phyloP scores from a whole-genome alignment of 495 filamentous ascomycete genomes.

The Penicillium daleae region DNA sequence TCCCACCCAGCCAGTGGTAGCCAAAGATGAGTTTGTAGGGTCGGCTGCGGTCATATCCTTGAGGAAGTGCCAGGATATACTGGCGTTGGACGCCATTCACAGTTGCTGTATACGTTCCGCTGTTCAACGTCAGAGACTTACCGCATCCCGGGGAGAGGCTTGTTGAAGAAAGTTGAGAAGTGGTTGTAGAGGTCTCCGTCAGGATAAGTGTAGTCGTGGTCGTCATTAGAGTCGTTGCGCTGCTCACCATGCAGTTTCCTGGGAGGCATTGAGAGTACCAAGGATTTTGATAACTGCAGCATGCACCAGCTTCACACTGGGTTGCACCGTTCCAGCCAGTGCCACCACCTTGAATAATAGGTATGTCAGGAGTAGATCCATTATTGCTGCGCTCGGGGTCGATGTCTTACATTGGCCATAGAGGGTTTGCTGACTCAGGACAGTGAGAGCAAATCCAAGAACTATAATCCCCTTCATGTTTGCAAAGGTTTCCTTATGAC shows the following conservation, averaged over 20 bases:
- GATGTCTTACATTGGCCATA: constrained; percentile 2
- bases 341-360: background rate
- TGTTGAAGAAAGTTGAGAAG: background rate
- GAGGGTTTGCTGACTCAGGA: background rate
- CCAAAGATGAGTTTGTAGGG: constrained; percentile 3
- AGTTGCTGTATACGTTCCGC: background rate
- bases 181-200: background rate
- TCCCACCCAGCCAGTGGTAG: background rate
- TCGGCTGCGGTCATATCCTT: background rate
- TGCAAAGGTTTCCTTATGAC: too few species aligned
- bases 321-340: background rate
- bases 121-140: background rate
- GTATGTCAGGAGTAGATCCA: background rate
- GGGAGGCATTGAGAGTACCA: background rate
- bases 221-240: background rate
- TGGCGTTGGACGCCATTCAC: background rate
- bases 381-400: background rate
- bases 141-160: background rate
- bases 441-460: too few species aligned
- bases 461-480: too few species aligned
- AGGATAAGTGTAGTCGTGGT: background rate
- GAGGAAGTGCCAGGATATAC: constrained; percentile 1
- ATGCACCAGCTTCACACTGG: background rate
- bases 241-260: background rate
- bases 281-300: background rate